phyloP scores from a whole-genome alignment of 306 rosid species.

The Inga laurina region DNA sequence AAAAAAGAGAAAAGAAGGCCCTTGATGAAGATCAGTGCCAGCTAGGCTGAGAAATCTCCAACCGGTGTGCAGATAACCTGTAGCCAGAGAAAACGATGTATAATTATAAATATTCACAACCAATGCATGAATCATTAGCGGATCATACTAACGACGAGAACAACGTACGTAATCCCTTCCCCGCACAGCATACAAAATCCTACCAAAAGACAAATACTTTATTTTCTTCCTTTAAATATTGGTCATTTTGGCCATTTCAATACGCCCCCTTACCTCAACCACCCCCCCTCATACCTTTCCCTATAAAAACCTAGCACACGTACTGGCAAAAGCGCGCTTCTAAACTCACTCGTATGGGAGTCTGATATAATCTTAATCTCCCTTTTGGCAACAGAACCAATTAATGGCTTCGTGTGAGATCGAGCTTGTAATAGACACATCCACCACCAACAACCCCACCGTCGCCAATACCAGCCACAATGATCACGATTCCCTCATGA shows the following conservation, averaged over 20 bases:
- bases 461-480: background rate
- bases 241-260: background rate
- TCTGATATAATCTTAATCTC: background rate
- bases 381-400: slow-evolving; percentile 11
- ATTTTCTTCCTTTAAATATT: background rate
- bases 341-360: background rate
- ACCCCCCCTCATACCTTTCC: background rate
- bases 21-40: background rate
- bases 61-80: background rate
- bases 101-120: background rate
- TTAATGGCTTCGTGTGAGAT: slow-evolving; percentile 13
- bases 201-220: background rate
- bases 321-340: background rate
- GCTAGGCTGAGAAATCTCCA: background rate
- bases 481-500: slow-evolving; percentile 3
- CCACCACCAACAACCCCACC: background rate
- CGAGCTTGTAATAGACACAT: slow-evolving; percentile 36
- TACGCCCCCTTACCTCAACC: slow-evolving; percentile 8
- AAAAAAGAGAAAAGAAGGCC: background rate
- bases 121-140: background rate
- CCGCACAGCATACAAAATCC: slow-evolving; percentile 3
- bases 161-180: background rate
- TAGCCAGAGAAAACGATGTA: slow-evolving; percentile 13
- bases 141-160: background rate
- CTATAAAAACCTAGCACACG: slow-evolving; percentile 27